phyloP scores from a whole-genome alignment of 768 basidiomycete species.

The Tulasnella sp. region DNA sequence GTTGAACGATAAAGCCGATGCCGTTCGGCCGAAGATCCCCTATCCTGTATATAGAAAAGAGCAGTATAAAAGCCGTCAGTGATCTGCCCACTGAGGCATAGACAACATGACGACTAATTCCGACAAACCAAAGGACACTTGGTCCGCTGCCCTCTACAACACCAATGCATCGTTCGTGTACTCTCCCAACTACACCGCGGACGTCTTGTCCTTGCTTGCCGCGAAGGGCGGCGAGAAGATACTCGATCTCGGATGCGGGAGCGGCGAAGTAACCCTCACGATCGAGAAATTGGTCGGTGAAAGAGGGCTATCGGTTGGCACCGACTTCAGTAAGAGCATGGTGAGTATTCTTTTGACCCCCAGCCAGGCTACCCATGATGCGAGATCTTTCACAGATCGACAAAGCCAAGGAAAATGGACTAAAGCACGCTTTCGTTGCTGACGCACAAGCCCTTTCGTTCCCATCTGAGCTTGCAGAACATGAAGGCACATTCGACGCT shows the following conservation, averaged over 20 bases:
- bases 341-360: slow-evolving; percentile 29
- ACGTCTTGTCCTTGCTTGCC: slow-evolving; percentile 49
- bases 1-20: too few species aligned
- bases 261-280: slow-evolving; percentile 56
- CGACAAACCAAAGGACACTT: slow-evolving; percentile 2
- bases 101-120: neutral
- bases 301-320: slow-evolving; percentile 46
- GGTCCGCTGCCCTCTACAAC: slow-evolving; percentile 8
- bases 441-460: slow-evolving; percentile 29
- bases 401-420: slow-evolving; percentile 38
- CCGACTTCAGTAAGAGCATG: slow-evolving; percentile 64
- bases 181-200: slow-evolving; percentile 30
- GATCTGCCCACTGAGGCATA: too few species aligned
- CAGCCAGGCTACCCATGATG: neutral
- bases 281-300: slow-evolving; percentile 43
- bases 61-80: too few species aligned
- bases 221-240: slow-evolving; percentile 55
- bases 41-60: too few species aligned
- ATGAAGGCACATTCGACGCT: slow-evolving; percentile 33
- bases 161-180: slow-evolving; percentile 53
- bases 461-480: neutral
- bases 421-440: slow-evolving; percentile 36
- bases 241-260: slow-evolving; percentile 72
- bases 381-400: slow-evolving; percentile 33
- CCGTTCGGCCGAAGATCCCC: too few species aligned